Evolutionary conservation across 1,139 yeast species (phyloP), one percentile per base, ranked within the genome.

Genomic region (Zygotorulaspora mrakii): DNA sequence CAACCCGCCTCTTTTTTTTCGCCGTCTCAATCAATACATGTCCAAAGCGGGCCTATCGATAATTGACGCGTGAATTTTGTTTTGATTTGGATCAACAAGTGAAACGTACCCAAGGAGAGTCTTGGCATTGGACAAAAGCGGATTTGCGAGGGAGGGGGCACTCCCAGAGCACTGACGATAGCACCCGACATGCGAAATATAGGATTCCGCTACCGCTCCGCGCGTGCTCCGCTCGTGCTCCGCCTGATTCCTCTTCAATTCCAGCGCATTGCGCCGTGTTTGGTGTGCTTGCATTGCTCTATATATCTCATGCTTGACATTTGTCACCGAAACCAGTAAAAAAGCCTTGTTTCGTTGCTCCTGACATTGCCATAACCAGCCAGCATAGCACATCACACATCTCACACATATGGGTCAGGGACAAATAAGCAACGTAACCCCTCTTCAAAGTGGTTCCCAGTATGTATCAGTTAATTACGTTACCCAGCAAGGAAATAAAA

Each of bases 401-500:
- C 9, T 6, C 22, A 20, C 9, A 9, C 22, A 20, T 20, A 6
- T 6, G 22, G 22, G 22, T 9, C 22, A 20, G 13, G 27, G 13
- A 5, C 14, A 6, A 28, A 28, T 4, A 21, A 25, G 33, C 9
- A 35, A 35, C 27, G 28, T 22, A 27, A 35, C 32, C 27, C 38
- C 33, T 35, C 28, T 10, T 9, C 27, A 10, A 7, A 18, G 28
- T 20, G 23, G 11, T n/a, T 20, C 37, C 16, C 28, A 10, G 27
- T 20, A 2, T 25, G 12, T 11, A 5, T n/a, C 6, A 16, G 10
- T 22, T 32, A 21, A 32, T 32, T 32, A 32, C 29, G 8, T 23
- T 32, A 24, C 35, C 35, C 35, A 32, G 35, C 35, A 24, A 11
- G 35, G 35, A 4, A 32, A 32, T 28, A 28, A 5, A 16, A 4